Evolutionary conservation across 2,329 filamentous ascomycete species (phyloP).

Genomic region (Trichoderma atroviride): DNA sequence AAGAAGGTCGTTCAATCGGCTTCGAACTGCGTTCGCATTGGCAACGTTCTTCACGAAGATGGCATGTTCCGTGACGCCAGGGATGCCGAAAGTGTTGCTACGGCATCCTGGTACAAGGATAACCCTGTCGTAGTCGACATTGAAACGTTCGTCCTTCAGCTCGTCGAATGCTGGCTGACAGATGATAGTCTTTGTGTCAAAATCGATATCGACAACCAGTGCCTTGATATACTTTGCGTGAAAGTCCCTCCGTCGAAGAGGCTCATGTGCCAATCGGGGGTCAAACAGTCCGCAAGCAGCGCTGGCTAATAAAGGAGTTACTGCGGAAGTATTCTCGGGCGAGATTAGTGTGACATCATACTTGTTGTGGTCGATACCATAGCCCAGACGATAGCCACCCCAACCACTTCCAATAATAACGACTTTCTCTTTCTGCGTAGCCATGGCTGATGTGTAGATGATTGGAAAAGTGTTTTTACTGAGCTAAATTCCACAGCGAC

Average conservation of each 20-base stretch:
- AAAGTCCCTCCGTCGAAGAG: not conserved
- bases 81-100: not conserved
- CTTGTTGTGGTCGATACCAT: not conserved
- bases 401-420: not conserved
- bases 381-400: not conserved
- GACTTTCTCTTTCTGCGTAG: not conserved
- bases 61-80: not conserved
- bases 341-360: not conserved
- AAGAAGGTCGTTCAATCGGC: not conserved
- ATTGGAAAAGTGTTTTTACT: not conserved
- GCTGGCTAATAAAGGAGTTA: not conserved
- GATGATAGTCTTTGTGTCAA: not conserved
- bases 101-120: not conserved
- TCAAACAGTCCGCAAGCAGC: not conserved
- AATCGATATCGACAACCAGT: not conserved
- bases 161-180: not conserved
- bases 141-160: not conserved
- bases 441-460: not conserved
- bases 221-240: not conserved
- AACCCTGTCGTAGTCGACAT: not conserved
- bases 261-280: not conserved
- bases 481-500: not conserved
- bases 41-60: not conserved
- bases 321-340: not conserved
- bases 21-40: not conserved